phyloP scores from a whole-genome alignment of 352 stramenopile genomes.

The Thraustochytrium sp. region DNA sequence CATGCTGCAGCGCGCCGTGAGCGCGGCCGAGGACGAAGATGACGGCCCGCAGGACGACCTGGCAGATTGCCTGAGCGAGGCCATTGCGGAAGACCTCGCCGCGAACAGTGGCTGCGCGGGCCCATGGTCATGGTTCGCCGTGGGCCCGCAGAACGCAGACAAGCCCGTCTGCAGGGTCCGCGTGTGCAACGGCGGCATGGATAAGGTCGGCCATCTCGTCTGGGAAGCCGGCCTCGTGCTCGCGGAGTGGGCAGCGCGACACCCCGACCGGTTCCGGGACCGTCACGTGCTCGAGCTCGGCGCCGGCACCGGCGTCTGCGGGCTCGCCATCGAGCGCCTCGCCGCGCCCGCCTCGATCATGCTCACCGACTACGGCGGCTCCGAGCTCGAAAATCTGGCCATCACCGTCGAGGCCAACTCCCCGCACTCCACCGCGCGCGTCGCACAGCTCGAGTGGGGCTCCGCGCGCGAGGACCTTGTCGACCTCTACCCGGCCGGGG shows the following conservation, averaged over 20 bases:
- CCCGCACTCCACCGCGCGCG: background rate
- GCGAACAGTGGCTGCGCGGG: background rate
- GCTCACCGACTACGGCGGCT: background rate
- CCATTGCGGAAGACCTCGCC: background rate
- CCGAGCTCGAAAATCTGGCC: slow-evolving; percentile 1
- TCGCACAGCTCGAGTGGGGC: background rate
- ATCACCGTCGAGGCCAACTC: background rate
- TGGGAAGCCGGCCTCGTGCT: slow-evolving; percentile 33
- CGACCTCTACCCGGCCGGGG: too few relatives aligned
- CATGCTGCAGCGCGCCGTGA: background rate
- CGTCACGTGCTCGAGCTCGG: slow-evolving; percentile 61
- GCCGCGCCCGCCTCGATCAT: background rate
- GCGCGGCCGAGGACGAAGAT: background rate
- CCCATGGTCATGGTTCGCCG: background rate
- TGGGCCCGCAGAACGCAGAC: background rate
- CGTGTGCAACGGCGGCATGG: background rate
- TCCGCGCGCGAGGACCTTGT: background rate
- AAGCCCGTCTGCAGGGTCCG: background rate
- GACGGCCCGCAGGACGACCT: background rate
- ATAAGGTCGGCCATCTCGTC: background rate
- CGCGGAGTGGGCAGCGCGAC: slow-evolving; percentile 55
- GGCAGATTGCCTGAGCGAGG: background rate
- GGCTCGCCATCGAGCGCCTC: slow-evolving; percentile 51
- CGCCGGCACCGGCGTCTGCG: slow-evolving; percentile 63
- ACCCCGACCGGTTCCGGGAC: slow-evolving; percentile 56